Conservation (phyloP, 2,329 filamentous ascomycete species). For the Thielaviopsis populi region DNA sequence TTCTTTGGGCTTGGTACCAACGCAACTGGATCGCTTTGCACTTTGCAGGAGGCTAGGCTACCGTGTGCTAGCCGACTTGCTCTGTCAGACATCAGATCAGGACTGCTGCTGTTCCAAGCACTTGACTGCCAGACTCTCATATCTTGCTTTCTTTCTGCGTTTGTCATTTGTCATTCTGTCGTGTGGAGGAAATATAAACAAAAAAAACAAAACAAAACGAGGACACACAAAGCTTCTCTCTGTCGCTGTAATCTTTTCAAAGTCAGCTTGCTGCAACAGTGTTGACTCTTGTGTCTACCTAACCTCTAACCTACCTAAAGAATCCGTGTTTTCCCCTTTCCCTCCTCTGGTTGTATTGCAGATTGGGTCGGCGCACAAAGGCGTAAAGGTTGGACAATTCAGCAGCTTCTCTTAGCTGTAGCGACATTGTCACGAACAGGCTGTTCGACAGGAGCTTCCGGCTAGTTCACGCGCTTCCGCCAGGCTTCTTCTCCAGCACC, state of each 20-base stretch:
- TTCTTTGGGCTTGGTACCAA: background rate
- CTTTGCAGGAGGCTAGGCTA: background rate
- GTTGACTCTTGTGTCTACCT: background rate
- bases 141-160: conserved; percentile 8
- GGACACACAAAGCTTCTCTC: conserved; percentile 7
- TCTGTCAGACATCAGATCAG: background rate
- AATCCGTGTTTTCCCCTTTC: background rate
- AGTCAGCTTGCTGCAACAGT: background rate
- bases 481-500: background rate
- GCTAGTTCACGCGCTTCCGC: background rate
- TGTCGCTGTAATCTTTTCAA: conserved; percentile 3
- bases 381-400: background rate
- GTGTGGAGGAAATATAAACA: conserved; percentile 7
- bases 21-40: background rate
- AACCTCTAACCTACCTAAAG: background rate
- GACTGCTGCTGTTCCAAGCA: background rate
- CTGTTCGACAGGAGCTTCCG: background rate
- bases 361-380: background rate
- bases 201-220: conserved; percentile 3
- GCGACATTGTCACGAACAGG: background rate
- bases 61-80: background rate
- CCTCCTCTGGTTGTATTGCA: background rate
- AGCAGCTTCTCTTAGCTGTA: background rate
- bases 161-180: conserved; percentile 1
- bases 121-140: background rate